phyloP scores from a whole-genome alignment of 345 rosid genomes.

The Firmiana major region DNA sequence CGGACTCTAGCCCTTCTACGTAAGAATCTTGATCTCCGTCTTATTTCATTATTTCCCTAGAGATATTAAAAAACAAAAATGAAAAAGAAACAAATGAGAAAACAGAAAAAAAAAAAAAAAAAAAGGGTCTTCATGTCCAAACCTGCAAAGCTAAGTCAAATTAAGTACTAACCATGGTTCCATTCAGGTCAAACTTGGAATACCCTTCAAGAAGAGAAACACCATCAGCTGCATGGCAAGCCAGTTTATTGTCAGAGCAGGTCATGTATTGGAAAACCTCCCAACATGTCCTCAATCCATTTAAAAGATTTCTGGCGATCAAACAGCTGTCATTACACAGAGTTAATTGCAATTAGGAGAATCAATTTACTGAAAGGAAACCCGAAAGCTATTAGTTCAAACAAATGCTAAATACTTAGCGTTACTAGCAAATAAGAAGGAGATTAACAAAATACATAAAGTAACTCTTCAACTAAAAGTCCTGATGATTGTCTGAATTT shows the following conservation, averaged over 20 bases:
- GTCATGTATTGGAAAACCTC: conserved; percentile 90
- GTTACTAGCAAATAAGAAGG: not conserved
- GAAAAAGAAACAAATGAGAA: not conserved
- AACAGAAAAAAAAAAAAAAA: not conserved
- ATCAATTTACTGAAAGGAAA: conserved; percentile 2
- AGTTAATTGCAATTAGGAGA: conserved; percentile 16
- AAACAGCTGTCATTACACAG: conserved; percentile 58
- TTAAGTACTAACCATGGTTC: conserved; percentile 54
- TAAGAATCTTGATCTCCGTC: conserved; percentile 91
- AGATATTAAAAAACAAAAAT: conserved; percentile 6
- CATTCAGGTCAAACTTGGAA: conserved; percentile 75
- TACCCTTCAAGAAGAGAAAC: conserved; percentile 71
- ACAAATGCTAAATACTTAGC: not conserved
- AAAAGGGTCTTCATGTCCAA: conserved; percentile 62
- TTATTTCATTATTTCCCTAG: conserved; percentile 72
- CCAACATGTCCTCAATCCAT: conserved; percentile 79
- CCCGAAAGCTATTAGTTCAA: not conserved
- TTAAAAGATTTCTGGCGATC: conserved; percentile 87
- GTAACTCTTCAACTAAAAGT: not conserved
- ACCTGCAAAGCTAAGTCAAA: not conserved
- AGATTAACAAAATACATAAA: not conserved
- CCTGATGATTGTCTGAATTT: not conserved
- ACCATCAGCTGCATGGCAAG: conserved; percentile 60
- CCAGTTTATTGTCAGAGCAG: conserved; percentile 56
- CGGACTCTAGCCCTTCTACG: conserved; percentile 97